Evolutionary conservation across 305 asterid genomes (phyloP).

Genomic region (Andrographis paniculata): DNA sequence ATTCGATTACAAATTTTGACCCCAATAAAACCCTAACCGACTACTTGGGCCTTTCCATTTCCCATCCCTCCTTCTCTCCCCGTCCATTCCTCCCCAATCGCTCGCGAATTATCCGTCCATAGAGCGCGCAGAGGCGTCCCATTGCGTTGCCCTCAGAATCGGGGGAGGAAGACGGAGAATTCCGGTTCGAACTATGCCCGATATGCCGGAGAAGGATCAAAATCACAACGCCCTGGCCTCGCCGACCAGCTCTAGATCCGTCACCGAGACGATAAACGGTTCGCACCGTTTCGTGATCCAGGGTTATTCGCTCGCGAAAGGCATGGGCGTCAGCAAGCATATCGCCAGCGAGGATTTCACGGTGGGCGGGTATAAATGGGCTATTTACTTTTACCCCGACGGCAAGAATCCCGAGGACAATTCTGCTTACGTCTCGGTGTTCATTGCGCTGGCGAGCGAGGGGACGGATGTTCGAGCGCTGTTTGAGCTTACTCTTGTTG

Average conservation of each 20-base stretch:
- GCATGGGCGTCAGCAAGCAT: constrained; percentile 65
- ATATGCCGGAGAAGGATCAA: constrained; percentile 9
- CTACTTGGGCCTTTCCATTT: not conserved
- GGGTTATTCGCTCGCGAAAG: constrained; percentile 62
- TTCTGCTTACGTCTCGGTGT: constrained; percentile 52
- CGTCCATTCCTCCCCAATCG: constrained; percentile 1
- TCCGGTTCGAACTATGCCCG: constrained; percentile 7
- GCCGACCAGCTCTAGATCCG: constrained; percentile 46
- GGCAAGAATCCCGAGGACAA: constrained; percentile 65
- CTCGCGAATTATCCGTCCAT: constrained; percentile 10
- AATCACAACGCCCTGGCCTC: constrained; percentile 18
- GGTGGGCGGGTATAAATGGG: constrained; percentile 69
- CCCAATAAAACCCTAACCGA: constrained; percentile 12
- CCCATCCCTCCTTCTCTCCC: not conserved
- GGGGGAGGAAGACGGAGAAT: not conserved
- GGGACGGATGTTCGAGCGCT: constrained; percentile 68
- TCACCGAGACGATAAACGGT: constrained; percentile 55
- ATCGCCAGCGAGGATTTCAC: constrained; percentile 62
- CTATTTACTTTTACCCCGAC: constrained; percentile 68
- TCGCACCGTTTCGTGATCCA: constrained; percentile 55
- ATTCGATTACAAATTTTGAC: not conserved
- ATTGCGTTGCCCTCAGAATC: not conserved
- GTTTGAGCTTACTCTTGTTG: constrained; percentile 59
- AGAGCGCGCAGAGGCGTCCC: not conserved
- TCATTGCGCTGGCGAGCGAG: constrained; percentile 64